Evolutionary conservation across 495 filamentous ascomycete species (phyloP), one percentile per base, ranked within the genome.

Genomic region (Penicillium ucsense): DNA sequence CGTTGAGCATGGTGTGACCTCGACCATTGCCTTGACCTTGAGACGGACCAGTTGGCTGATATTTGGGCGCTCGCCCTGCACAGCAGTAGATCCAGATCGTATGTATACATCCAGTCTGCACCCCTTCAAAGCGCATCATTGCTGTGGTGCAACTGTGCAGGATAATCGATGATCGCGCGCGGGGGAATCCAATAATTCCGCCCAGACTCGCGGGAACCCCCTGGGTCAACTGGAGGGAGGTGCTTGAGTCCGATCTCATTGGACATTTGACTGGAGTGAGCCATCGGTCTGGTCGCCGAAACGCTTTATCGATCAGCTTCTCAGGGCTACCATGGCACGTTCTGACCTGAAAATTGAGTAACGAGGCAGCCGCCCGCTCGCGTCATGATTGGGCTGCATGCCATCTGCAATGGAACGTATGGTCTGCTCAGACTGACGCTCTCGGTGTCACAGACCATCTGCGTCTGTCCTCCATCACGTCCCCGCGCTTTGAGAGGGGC

Each of bases 321-420:
- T 48, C 20, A 38, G 54, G 50, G 50, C 50, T 41, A 41, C 50
- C 40, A 45, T 51, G 53, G 53, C 54, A 56, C 54, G 46, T 50
- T 56, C 50, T 31, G 37, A 41, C 43, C 46, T 38, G 42, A 48
- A 40, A 12, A 42, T 45, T 38, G 29, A 34, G 34, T 32, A 35
- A 38, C 41, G 42, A 41, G 29, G 36, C 37, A 45, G 33, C 9
- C 28, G 39, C 5, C 4, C 1, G n/a, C 39, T 10, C 31, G 29
- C 28, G 12, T 31, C 28, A 31, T 35, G 32, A 28, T 5, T 34
- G 35, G 27, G 31, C 41, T 35, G 40, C 10, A 8, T 12, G n/a
- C 10, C 29, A 28, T 42, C 12, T 35, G 27, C 33, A 12, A 41
- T 47, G 43, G 28, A 33, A 9, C 12, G 35, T 28, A 41, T 44